phyloP scores from a whole-genome alignment of 768 basidiomycete species.

The Tulasnella sp. region DNA sequence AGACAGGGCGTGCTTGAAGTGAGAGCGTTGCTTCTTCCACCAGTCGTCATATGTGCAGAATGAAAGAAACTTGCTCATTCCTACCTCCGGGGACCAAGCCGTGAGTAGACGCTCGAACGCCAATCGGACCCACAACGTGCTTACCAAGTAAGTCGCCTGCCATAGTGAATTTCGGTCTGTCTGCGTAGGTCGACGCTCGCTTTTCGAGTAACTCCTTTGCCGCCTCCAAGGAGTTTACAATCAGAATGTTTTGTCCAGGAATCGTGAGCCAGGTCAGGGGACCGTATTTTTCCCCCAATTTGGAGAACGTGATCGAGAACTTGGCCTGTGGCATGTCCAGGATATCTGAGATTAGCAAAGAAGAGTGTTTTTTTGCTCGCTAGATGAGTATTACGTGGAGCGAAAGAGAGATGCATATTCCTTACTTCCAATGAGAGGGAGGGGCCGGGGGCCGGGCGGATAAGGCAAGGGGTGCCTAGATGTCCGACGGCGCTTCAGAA shows the following conservation, averaged over 20 bases:
- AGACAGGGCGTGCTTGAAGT: background rate
- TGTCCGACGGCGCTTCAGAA: background rate
- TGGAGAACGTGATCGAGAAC: background rate
- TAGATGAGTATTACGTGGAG: background rate
- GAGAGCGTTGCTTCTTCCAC: background rate
- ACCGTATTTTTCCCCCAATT: background rate
- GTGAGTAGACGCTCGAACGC: background rate
- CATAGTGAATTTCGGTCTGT: slow-evolving; percentile 8
- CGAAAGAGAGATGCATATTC: too few relatives aligned
- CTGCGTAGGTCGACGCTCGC: background rate
- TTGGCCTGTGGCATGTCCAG: background rate
- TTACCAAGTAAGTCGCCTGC: background rate
- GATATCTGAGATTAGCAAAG: background rate
- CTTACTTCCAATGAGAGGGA: slow-evolving; percentile 2
- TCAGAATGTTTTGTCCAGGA: background rate
- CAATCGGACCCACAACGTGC: background rate
- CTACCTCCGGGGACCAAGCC: background rate
- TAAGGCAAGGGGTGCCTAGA: background rate
- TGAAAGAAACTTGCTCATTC: background rate
- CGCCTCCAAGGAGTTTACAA: background rate
- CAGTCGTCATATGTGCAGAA: background rate
- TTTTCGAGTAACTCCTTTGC: background rate
- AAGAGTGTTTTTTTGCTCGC: background rate
- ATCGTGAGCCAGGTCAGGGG: slow-evolving; percentile 5
- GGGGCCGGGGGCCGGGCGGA: background rate